Evolutionary conservation across 257 asterid species (phyloP), one percentile per base, ranked within the genome.

Genomic region (Solanum paucissectum): DNA sequence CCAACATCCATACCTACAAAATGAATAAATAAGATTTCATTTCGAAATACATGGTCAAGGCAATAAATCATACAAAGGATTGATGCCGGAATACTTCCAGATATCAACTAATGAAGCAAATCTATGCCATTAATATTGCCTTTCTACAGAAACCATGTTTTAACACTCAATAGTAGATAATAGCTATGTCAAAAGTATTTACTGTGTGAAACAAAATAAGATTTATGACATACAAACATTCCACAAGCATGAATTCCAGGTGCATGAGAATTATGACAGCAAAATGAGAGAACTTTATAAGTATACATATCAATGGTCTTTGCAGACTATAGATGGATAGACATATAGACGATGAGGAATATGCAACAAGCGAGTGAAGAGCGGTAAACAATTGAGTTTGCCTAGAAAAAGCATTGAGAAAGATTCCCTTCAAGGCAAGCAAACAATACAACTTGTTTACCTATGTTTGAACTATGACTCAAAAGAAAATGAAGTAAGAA

Each of bases 1-100:
- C 98, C 81, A 96, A 91, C 98, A 96, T 95, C 98, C 99, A 96
- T 73, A 96, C 94, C 99, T 96, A 85, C 27, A 85, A 58, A 86
- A 29, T 36, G 18, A 40, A 55, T 66, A 40, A 25, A 3, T 25
- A 40, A 42, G 29, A 52, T 25, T 60, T 40, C 3, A 2, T 21
- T 9, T 29, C 42, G 2, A 21, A 38, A 4, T 11, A 40, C 68
- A 85, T 20, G 44, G 27, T 10, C 12, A 82, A 49, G 86, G 42
- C 32, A 29, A 82, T 46, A 49, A 46, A 82, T 82, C 69, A 49
- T 46, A 29, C 12, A 49, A 82, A 32, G 85, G 21, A 18, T 32
- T 62, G 66, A 85, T 85, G 12, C 38, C 12, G 1, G 85, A 29
- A 49, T 46, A 18, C 42, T 81, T 5, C 27, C 62, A 81, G 42